These are phyloP conservation scores for Trichoderma virens DNA, from an alignment of 495 filamentous ascomycete genomes.

Conservation along the genomic window DNA sequence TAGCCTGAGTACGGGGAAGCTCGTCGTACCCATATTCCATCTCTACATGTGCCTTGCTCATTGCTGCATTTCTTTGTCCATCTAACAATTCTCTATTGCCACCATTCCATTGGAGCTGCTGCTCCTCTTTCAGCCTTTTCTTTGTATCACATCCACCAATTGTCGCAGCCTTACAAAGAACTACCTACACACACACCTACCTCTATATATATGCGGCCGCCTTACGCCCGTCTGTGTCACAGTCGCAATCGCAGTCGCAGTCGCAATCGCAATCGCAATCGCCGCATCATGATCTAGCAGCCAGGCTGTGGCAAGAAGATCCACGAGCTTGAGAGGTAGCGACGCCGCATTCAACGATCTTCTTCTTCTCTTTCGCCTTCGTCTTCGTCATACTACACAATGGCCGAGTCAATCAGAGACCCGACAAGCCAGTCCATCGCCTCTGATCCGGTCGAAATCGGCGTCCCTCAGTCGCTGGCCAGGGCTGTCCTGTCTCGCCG, in stretches of 20 bases:
- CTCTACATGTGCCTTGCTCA: too few relatives aligned
- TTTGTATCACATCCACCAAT: background rate
- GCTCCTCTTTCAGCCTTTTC: background rate
- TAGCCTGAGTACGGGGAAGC: background rate
- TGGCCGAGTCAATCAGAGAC: background rate
- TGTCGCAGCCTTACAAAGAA: background rate
- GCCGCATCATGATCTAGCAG: constrained; percentile 10
- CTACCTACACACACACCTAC: background rate
- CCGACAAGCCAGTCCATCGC: constrained; percentile 19
- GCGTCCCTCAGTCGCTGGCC: constrained; percentile 35
- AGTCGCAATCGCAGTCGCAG: background rate
- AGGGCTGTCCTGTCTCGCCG: constrained; percentile 58
- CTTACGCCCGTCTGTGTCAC: background rate
- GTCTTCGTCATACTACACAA: background rate
- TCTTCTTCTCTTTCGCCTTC: background rate
- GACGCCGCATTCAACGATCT: background rate
- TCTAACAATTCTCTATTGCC: too few relatives aligned
- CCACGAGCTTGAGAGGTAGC: background rate
- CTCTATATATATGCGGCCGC: background rate
- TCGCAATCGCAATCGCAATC: background rate
- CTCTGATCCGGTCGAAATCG: constrained; percentile 30
- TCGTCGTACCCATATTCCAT: too few relatives aligned
- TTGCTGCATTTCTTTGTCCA: too few relatives aligned
- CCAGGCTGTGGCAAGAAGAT: constrained; percentile 1
- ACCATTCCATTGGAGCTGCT: too few relatives aligned